Evolutionary conservation across 2,329 filamentous ascomycete genomes (phyloP), one percentile per base, ranked within the genome.

Genomic region (Penicillium sp.): DNA sequence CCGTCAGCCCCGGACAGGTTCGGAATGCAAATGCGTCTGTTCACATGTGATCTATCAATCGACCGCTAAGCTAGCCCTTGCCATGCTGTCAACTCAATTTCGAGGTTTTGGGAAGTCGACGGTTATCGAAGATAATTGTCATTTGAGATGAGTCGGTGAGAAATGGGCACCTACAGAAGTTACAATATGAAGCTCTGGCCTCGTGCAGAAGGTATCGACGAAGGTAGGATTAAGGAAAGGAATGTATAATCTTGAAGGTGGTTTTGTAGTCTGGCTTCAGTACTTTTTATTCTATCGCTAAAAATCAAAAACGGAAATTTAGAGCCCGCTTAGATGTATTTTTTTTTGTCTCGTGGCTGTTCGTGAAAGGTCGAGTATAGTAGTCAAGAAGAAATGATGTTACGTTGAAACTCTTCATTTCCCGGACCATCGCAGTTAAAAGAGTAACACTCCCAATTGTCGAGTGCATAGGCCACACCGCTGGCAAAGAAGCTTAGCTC

Each of bases 401-500:
- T 46, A 8, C 47, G 30, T 19, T 62, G 21, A 30, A 55, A n/a
- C 17, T 17, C 15, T 13, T 29, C n/a, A 46, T 15, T 51, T 6
- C 30, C 23, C 29, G 38, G 41, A n/a, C 11, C 17, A 53, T 45
- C 50, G 26, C 48, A 31, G 5, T 23, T 7, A 15, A 29, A 46
- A 3, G 60, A 46, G 23, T 62, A 62, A 19, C 44, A 58, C 19
- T 58, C 61, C 68, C 67, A 67, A 44, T 69, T 67, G 17, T 67
- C 61, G 21, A 78, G 67, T 2, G 75, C 75, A 59, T 76, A 74
- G 7, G 68, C 70, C 51, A 78, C 67, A 19, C 75, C 75, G 15
- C 76, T 75, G 13, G 78, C 76, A 52, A 79, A 76, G 63, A 79
- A 79, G 58, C 74, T 73, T 41, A 79, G 66, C 55, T 79, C 75